Percentiles rank a stretch among this genome's conserved stretches.
phyloP scores from a whole-genome alignment of 345 rosid genomes.

The Syzygium aromaticum region DNA sequence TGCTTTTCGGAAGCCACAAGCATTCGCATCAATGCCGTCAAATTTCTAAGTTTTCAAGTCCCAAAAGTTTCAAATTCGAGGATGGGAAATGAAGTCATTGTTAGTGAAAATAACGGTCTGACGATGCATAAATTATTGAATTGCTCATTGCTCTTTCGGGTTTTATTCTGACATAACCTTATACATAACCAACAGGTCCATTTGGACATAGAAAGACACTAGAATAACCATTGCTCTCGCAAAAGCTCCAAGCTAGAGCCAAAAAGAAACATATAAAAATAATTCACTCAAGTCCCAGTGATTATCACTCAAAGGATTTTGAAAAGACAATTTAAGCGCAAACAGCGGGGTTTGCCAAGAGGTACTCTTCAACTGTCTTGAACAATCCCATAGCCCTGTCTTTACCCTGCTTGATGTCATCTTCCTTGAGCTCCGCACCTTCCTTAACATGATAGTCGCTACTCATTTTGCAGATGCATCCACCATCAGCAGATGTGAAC shows the following conservation, averaged over 20 bases:
- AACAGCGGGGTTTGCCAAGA: conserved; percentile 11
- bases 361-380: conserved; percentile 17
- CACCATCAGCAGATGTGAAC: not conserved
- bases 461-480: conserved; percentile 2
- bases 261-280: not conserved
- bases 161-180: not conserved
- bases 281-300: not conserved
- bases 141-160: not conserved
- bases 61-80: not conserved
- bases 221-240: not conserved
- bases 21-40: not conserved
- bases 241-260: not conserved
- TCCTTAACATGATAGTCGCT: conserved; percentile 7
- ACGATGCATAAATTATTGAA: not conserved
- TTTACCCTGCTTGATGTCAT: conserved; percentile 4
- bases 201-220: not conserved
- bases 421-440: conserved; percentile 7
- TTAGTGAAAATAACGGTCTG: not conserved
- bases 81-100: not conserved
- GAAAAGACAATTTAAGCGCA: not conserved
- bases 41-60: not conserved
- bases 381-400: conserved; percentile 10
- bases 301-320: not conserved
- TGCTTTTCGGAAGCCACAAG: not conserved
- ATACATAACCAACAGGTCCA: not conserved